Base-by-base conservation (phyloP, 2,329 filamentous ascomycete genomes). In the Arachnomyces sp. region DNA sequence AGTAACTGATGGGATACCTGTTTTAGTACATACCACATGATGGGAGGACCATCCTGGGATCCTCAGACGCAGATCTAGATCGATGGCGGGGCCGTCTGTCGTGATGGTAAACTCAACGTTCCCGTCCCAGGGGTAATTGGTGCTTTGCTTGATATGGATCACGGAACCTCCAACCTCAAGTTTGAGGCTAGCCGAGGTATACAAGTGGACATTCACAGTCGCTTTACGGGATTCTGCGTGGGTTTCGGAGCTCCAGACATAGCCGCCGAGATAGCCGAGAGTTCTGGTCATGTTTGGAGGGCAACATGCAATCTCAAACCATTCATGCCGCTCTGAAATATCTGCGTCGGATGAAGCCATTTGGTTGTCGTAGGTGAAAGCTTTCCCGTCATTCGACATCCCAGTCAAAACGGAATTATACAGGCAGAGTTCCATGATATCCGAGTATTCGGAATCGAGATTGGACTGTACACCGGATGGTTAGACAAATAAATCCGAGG, bases 341-440 rank as follows among this genome's bases (percentile, higher is more conserved):
- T 77, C 65, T 1, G 54, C 52, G 6, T 73, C 68, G 7, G 69
- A 75, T 28, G 73, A 77, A 1, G 71, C 73, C 0, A 81, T 62
- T 43, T 79, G 77, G 47, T 81, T 81, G 38, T 73, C 71, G 44
- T 82, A 82, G 0, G 75, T 78, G 54, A 81, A 82, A 1, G 63
- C 63, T 25, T 65, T 73, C 2, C 78, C 77, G 45, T 75, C 68
- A 7, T 71, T 54, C 17, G 69, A 72, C 68, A 79, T 75, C 1
- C 71, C 71, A 0, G 72, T 77, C 56, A 80, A 65, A 11, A 80
- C 68, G 13, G 71, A 69, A 52, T 81, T 81, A 55, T 78, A 80
- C 0, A 82, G 65, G 42, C 69, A 74, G 2, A 79, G 55, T 51
- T 82, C 78, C 69, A 81, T 73, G 30, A 80, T 59, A 50, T 81